Conservation (phyloP, 208 protist species). For the Trypanosoma avium region DNA sequence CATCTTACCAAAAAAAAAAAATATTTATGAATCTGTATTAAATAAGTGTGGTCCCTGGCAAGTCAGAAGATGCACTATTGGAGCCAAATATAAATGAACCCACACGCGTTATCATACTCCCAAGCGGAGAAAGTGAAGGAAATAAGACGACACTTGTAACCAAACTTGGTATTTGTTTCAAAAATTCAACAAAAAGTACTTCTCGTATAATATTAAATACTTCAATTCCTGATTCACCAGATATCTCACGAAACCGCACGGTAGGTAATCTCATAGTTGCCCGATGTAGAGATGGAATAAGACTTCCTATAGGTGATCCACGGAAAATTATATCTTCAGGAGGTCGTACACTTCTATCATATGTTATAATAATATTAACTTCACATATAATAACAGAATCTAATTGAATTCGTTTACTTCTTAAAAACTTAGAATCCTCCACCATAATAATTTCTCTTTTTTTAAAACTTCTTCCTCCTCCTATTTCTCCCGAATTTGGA, state of each 20-base stretch:
- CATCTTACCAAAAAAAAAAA: too few species aligned
- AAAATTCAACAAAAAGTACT: constrained; percentile 40
- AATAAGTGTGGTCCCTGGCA: constrained; percentile 21
- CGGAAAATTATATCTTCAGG: constrained; percentile 53
- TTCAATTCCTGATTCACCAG: constrained; percentile 29
- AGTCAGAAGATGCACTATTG: constrained; percentile 2
- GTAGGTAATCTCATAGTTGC: constrained; percentile 46
- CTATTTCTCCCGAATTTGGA: constrained; percentile 13
- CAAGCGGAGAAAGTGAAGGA: constrained; percentile 19
- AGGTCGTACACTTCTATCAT: constrained; percentile 48
- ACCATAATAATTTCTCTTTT: background rate
- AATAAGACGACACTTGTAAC: constrained; percentile 51
- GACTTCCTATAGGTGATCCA: constrained; percentile 36
- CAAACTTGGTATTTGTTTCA: constrained; percentile 52
- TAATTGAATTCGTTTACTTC: constrained; percentile 22
- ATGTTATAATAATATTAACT: constrained; percentile 42
- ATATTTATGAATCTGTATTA: too few species aligned
- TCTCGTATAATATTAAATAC: constrained; percentile 34
- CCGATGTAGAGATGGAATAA: constrained; percentile 61
- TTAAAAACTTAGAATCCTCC: constrained; percentile 16
- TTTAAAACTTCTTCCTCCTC: background rate
- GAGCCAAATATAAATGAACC: constrained; percentile 26
- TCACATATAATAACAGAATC: constrained; percentile 35
- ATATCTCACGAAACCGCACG: constrained; percentile 41
- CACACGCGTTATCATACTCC: constrained; percentile 16